A percentile compares a stretch with the other conserved stretches of the same genome.
phyloP scores from a whole-genome alignment of 164 flowering plant genomes.

The Piper longum region DNA sequence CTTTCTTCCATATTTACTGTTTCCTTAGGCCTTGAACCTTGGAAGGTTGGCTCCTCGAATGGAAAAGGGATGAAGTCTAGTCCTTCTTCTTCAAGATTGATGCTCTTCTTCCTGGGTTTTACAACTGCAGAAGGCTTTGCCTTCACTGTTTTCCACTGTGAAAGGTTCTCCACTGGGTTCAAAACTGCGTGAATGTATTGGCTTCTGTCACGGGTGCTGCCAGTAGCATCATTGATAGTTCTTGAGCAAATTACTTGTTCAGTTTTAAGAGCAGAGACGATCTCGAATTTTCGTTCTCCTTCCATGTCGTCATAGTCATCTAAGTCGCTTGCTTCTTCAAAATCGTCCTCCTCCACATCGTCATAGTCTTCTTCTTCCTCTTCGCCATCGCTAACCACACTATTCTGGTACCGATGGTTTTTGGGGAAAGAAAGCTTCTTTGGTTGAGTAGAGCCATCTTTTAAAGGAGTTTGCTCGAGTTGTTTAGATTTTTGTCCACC shows the following conservation, averaged over 20 bases:
- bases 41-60: slow-evolving; percentile 28
- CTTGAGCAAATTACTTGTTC: no score
- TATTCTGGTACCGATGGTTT: slow-evolving; percentile 72
- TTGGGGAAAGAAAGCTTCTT: slow-evolving; percentile 41
- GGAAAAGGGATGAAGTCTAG: slow-evolving; percentile 30
- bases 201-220: slow-evolving; percentile 40
- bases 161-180: slow-evolving; percentile 75
- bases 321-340: slow-evolving; percentile 31
- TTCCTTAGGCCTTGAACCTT: slow-evolving; percentile 9
- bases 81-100: slow-evolving; percentile 19
- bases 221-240: slow-evolving; percentile 2
- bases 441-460: background rate
- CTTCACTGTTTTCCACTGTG: slow-evolving; percentile 80
- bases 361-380: slow-evolving; percentile 21
- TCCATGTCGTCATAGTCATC: slow-evolving; percentile 15
- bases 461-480: no score
- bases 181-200: slow-evolving; percentile 54
- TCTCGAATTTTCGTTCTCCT: background rate
- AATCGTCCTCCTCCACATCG: slow-evolving; percentile 9
- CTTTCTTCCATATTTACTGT: slow-evolving; percentile 20
- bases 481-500: slow-evolving; percentile 22
- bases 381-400: slow-evolving; percentile 52
- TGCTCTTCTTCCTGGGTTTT: slow-evolving; percentile 58
- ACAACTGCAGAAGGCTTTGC: slow-evolving; percentile 12
- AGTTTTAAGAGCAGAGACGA: background rate